Base-by-base conservation (phyloP, 345 rosid genomes). In the Citropsis articulata region DNA sequence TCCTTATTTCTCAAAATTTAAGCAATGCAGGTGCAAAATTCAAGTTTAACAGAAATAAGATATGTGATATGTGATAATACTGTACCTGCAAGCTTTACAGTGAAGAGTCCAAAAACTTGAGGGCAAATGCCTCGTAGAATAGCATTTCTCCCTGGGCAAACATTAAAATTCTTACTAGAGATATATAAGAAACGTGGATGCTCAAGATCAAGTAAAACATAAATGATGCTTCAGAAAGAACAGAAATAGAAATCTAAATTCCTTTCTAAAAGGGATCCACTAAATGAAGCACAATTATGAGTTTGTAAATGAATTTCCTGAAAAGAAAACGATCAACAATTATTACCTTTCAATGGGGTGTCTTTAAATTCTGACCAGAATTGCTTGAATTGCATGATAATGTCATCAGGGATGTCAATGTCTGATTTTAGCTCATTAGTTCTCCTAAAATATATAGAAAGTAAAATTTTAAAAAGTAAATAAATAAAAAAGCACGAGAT, bases 51-150 rank as follows among this genome's bases (percentile, higher is more conserved):
- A 59, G 33, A 79, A 61, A 36, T 66, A 74, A 24, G 63, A 48
- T 5, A 36, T n/a, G 40, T 21, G 36, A 66, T 7, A 71, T 25
- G 76, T 38, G 79, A 75, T 56, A n/a, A 73, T 14, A 64, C 24
- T 53, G 48, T 72, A 95, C 97, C 98, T 83, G 99, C 96, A 73
- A 95, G 96, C 86, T 95, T 95, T 85, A 95, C 95, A n/a, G 98
- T 95, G 89, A 96, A 94, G 75, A 96, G 97, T 73, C 99, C 99
- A 88, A 96, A 91, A 71, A 96, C 82, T 87, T 96, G 99, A 48
- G 99, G 99, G 83, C 97, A 96, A 83, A 96, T 82, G 77, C 91
- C 97, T 79, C 82, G 88, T 68, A 96, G 82, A 85, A 96, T 91
- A 80, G 92, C 92, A 85, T 94, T 96, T 87, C 99, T 87, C 77